These are phyloP conservation scores for Populus trichocarpa DNA, from an alignment of 441 rosid species.

Conservation along the genomic window DNA sequence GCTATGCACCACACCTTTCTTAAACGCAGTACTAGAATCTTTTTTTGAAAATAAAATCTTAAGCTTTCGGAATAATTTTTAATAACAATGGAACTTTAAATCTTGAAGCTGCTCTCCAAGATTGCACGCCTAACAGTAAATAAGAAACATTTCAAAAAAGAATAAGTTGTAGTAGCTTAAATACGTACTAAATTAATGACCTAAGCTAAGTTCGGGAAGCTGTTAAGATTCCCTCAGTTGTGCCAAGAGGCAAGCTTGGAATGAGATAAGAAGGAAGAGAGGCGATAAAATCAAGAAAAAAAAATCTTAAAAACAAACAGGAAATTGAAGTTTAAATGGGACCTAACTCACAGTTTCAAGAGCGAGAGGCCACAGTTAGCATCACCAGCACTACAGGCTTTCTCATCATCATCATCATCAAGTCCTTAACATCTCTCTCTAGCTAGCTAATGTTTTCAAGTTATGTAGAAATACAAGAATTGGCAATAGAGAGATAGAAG, in stretches of 20 bases:
- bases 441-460: background rate
- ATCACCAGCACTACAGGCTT: conserved; percentile 16
- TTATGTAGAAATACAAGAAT: conserved; percentile 1
- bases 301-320: conserved; percentile 7
- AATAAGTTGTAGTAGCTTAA: background rate
- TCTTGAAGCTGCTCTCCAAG: background rate
- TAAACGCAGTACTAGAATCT: background rate
- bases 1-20: background rate
- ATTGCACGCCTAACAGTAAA: background rate
- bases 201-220: background rate
- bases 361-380: background rate
- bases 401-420: background rate
- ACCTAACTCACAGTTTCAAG: conserved; percentile 26
- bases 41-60: background rate
- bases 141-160: background rate
- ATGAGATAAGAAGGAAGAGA: background rate
- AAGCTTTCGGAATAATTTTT: background rate
- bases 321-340: conserved; percentile 18
- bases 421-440: conserved; percentile 14
- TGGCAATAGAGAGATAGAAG: background rate
- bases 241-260: background rate
- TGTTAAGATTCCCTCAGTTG: background rate
- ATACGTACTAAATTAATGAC: background rate
- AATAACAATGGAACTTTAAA: background rate
- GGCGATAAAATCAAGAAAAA: background rate